These are phyloP conservation scores for Tricholomella constricta DNA, from an alignment of 768 basidiomycete genomes.

Conservation along the genomic window DNA sequence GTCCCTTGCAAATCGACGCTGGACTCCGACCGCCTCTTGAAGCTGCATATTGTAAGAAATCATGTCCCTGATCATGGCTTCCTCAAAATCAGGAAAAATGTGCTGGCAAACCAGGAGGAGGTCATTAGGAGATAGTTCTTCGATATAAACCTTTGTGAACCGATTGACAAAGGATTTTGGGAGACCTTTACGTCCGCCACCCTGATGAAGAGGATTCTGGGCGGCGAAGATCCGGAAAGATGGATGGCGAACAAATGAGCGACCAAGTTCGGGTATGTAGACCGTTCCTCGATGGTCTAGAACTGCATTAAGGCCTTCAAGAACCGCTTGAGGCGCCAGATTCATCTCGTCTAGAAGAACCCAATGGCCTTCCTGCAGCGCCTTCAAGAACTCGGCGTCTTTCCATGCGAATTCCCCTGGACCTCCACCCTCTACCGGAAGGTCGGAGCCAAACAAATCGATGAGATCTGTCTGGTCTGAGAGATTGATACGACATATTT, in stretches of 20 bases:
- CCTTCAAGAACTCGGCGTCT: constrained; percentile 93
- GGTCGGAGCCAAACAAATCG: constrained; percentile 94
- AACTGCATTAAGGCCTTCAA: constrained; percentile 96
- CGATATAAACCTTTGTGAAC: constrained; percentile 96
- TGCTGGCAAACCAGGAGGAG: constrained; percentile 75
- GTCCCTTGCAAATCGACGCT: constrained; percentile 69
- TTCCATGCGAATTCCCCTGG: constrained; percentile 97
- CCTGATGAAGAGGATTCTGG: constrained; percentile 95
- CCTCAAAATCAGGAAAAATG: constrained; percentile 64
- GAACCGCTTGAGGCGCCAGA: constrained; percentile 91
- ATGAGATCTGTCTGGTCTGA: constrained; percentile 98
- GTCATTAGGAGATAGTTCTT: constrained; percentile 80
- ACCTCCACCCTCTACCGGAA: constrained; percentile 89
- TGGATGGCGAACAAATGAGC: constrained; percentile 85
- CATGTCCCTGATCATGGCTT: constrained; percentile 65
- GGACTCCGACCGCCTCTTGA: constrained; percentile 63
- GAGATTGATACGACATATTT: constrained; percentile 90
- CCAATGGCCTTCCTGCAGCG: constrained; percentile 96
- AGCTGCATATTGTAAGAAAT: constrained; percentile 78
- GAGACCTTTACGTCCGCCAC: constrained; percentile 95
- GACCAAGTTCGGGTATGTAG: constrained; percentile 92
- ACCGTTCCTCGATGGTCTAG: constrained; percentile 95
- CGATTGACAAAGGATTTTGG: constrained; percentile 98
- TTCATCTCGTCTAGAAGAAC: constrained; percentile 99
- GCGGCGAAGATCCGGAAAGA: constrained; percentile 98